These are phyloP conservation scores for Xylaria sp. DNA, from an alignment of 2,329 filamentous ascomycete species.

Conservation along the genomic window DNA sequence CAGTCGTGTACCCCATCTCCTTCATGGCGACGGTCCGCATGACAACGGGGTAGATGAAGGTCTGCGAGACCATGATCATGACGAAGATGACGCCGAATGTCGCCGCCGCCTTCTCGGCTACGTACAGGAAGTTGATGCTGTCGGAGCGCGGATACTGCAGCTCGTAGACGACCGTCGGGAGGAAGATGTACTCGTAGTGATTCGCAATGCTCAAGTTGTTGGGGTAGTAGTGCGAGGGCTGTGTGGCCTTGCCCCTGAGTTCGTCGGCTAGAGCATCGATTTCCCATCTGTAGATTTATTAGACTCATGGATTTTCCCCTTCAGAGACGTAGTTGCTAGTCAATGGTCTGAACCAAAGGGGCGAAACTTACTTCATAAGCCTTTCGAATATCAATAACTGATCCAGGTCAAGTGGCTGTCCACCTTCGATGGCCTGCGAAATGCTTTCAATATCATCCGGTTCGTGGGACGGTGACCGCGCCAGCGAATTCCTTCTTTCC, in stretches of 20 bases:
- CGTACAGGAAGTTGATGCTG: slow-evolving; percentile 78
- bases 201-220: slow-evolving; percentile 73
- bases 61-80: slow-evolving; percentile 82
- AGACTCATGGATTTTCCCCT: neutral
- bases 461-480: slow-evolving; percentile 43
- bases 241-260: slow-evolving; percentile 70
- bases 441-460: slow-evolving; percentile 68
- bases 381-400: slow-evolving; percentile 72
- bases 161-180: slow-evolving; percentile 84
- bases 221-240: slow-evolving; percentile 67
- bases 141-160: slow-evolving; percentile 78
- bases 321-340: neutral
- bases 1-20: slow-evolving; percentile 70
- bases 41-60: slow-evolving; percentile 80
- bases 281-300: slow-evolving; percentile 58
- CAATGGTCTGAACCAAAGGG: neutral
- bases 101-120: slow-evolving; percentile 76
- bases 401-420: slow-evolving; percentile 67
- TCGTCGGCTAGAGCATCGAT: slow-evolving; percentile 73
- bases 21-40: slow-evolving; percentile 74
- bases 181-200: slow-evolving; percentile 77
- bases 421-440: slow-evolving; percentile 69
- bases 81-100: slow-evolving; percentile 79
- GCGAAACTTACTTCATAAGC: slow-evolving; percentile 62
- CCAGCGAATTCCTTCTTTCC: slow-evolving; percentile 57